These are phyloP conservation scores for Arabidopsis arenosa DNA, from an alignment of 345 rosid species.

Conservation along the genomic window DNA sequence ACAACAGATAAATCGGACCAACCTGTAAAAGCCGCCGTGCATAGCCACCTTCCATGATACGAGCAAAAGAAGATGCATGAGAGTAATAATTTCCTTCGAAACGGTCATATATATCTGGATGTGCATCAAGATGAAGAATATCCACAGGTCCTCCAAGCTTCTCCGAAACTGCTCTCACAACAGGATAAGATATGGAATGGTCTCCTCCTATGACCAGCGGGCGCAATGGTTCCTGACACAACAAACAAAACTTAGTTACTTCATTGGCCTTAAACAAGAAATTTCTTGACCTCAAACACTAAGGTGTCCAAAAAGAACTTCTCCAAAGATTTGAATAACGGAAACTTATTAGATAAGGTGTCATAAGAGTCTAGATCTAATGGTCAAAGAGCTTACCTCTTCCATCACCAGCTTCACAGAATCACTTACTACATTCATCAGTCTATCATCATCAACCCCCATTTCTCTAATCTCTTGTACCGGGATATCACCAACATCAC, in stretches of 20 bases:
- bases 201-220: slow-evolving; percentile 97
- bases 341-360: not conserved
- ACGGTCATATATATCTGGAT: slow-evolving; percentile 84
- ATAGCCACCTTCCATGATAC: slow-evolving; percentile 97
- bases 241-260: not conserved
- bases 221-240: slow-evolving; percentile 70
- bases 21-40: slow-evolving; percentile 94
- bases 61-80: slow-evolving; percentile 97
- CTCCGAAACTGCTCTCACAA: slow-evolving; percentile 88
- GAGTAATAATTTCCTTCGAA: slow-evolving; percentile 93
- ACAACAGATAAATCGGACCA: not conserved
- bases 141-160: slow-evolving; percentile 97
- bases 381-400: slow-evolving; percentile 54
- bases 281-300: not conserved
- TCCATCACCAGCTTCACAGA: slow-evolving; percentile 92
- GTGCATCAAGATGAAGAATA: slow-evolving; percentile 94
- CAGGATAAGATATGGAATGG: slow-evolving; percentile 92
- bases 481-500: slow-evolving; percentile 95
- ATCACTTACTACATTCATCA: slow-evolving; percentile 83
- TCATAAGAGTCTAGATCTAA: not conserved
- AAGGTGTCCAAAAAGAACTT: not conserved
- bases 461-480: slow-evolving; percentile 96
- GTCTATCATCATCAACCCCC: slow-evolving; percentile 90
- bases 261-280: not conserved
- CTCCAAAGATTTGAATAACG: not conserved